Conservation (phyloP, 345 rosid genomes). For the Syzygium oleosum region DNA sequence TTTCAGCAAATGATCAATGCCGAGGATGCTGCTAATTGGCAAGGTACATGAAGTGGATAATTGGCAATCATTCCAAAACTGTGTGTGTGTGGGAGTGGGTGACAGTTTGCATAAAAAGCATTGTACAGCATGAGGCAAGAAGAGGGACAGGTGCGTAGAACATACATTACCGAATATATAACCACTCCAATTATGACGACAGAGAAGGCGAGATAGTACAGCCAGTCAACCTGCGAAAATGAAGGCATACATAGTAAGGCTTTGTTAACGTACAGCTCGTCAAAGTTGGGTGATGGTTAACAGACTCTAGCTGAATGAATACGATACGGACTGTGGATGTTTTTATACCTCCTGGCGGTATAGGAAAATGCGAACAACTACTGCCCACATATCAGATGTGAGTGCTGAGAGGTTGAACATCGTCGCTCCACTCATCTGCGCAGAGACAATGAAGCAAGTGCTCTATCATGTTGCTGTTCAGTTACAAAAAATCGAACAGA, state of each 20-base stretch:
- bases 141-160: neutral
- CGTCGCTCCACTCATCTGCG: conserved; percentile 48
- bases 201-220: conserved; percentile 39
- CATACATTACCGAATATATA: conserved; percentile 34
- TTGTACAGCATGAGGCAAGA: neutral
- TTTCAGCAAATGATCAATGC: neutral
- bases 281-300: neutral
- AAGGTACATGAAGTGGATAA: neutral
- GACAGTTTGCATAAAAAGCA: neutral
- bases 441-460: neutral
- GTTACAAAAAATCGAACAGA: neutral
- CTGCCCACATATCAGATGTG: conserved; percentile 62
- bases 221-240: conserved; percentile 47
- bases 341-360: conserved; percentile 37
- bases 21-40: neutral
- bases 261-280: neutral
- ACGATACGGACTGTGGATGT: neutral
- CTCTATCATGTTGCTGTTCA: neutral
- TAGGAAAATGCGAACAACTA: conserved; percentile 32
- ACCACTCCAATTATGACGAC: conserved; percentile 31
- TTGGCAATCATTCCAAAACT: neutral
- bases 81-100: neutral
- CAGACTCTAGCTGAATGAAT: neutral
- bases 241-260: neutral
- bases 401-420: conserved; percentile 52